phyloP scores from a whole-genome alignment of 2,329 filamentous ascomycete genomes.

The Aspergillus fijiensis region DNA sequence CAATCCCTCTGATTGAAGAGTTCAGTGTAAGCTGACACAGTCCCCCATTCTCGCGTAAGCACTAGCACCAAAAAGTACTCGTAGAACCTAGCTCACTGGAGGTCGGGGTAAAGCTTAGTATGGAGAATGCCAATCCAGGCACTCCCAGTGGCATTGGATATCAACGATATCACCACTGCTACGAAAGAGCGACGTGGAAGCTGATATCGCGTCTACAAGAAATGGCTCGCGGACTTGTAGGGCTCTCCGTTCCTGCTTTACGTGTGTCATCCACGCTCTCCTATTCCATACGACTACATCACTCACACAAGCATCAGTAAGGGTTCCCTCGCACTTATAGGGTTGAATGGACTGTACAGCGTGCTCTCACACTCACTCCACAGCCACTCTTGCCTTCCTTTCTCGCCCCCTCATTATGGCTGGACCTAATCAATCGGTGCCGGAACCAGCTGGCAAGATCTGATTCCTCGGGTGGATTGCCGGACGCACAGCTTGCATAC shows the following conservation, averaged over 20 bases:
- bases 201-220: no score
- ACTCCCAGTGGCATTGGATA: no score
- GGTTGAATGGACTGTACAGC: neutral
- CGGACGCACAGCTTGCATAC: neutral
- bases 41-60: neutral
- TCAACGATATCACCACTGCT: no score
- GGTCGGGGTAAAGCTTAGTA: conserved; percentile 59
- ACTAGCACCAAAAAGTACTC: neutral
- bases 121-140: no score
- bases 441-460: conserved; percentile 13
- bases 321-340: neutral
- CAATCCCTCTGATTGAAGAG: no score
- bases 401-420: neutral
- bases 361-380: neutral
- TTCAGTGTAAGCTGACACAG: neutral
- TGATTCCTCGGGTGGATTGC: conserved; percentile 7
- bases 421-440: neutral
- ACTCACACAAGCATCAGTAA: neutral
- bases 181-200: conserved; percentile 58
- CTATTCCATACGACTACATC: neutral
- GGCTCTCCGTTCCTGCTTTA: neutral
- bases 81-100: conserved; percentile 48
- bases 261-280: neutral
- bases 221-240: no score
- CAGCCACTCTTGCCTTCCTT: neutral